phyloP scores from a whole-genome alignment of 768 basidiomycete species.

The Mycena galopus region DNA sequence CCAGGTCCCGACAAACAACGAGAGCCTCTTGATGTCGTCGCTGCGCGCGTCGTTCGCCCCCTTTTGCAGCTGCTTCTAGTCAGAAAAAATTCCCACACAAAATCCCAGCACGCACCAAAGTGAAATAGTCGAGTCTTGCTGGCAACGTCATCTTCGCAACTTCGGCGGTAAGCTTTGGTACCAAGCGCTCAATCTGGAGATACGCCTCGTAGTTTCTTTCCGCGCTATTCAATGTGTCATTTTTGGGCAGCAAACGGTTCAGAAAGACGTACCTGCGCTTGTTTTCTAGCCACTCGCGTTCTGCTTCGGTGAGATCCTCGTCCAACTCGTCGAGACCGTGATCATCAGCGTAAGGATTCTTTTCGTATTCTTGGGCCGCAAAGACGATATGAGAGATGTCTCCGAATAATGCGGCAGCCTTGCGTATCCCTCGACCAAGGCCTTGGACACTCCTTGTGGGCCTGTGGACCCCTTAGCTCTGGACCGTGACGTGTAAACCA shows the following conservation, averaged over 20 bases:
- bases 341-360: slow-evolving; percentile 7
- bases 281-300: not conserved
- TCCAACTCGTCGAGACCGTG: not conserved
- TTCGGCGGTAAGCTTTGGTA: not conserved
- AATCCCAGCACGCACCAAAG: not conserved
- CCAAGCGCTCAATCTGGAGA: not conserved
- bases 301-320: not conserved
- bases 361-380: not conserved
- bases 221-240: not conserved
- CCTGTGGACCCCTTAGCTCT: not conserved
- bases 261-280: slow-evolving; percentile 16
- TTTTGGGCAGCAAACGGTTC: no score
- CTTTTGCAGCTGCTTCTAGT: not conserved
- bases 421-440: slow-evolving; percentile 3
- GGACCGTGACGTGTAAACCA: not conserved
- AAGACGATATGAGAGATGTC: slow-evolving; percentile 9
- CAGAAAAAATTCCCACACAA: not conserved
- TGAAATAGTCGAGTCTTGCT: not conserved
- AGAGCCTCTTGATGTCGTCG: slow-evolving; percentile 5
- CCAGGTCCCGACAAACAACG: not conserved
- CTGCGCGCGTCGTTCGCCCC: slow-evolving; percentile 20
- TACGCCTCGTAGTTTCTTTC: slow-evolving; percentile 19
- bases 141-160: not conserved
- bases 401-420: slow-evolving; percentile 14
- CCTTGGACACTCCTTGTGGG: not conserved